phyloP scores from a whole-genome alignment of 148 eudicot species.

The Rhododendron griersonianum region DNA sequence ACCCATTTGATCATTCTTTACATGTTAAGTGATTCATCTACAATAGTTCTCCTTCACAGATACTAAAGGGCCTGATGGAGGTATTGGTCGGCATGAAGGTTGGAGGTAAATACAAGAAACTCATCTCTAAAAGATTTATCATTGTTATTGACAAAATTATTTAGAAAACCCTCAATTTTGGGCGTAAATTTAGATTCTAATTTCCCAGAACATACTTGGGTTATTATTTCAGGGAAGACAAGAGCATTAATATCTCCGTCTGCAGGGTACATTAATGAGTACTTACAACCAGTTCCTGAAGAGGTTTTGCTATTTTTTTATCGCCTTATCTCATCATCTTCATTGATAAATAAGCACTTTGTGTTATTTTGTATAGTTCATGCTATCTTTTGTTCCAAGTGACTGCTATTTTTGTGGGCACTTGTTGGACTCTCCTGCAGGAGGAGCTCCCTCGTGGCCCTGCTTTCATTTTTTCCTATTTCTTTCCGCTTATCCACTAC shows the following conservation, averaged over 20 bases:
- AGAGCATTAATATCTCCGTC: slow-evolving; percentile 91
- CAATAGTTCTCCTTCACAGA: slow-evolving; percentile 45
- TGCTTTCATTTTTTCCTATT: not conserved
- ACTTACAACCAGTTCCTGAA: slow-evolving; percentile 74
- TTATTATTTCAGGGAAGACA: slow-evolving; percentile 68
- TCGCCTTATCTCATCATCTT: not conserved
- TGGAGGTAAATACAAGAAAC: slow-evolving; percentile 58
- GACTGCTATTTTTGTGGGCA: not conserved
- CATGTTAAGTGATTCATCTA: not conserved
- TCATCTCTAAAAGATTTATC: not conserved
- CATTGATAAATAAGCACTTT: not conserved
- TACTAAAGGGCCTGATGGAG: slow-evolving; percentile 83
- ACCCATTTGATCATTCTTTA: not conserved
- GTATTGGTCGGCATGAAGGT: slow-evolving; percentile 83
- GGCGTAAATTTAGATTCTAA: not conserved
- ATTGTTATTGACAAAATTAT: not conserved
- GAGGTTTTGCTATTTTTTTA: slow-evolving; percentile 46
- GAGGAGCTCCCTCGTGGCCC: not conserved
- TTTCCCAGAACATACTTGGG: not conserved
- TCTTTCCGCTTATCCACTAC: not conserved
- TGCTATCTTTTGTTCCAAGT: not conserved
- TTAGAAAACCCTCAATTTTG: not conserved
- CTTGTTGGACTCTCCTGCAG: not conserved
- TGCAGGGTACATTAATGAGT: slow-evolving; percentile 65
- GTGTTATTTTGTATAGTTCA: not conserved